A percentile compares a stretch with the other conserved stretches of the same genome.
These are phyloP conservation scores for Tylopilus plumbeoviolaceoides DNA, from an alignment of 768 basidiomycete species.

Conservation along the genomic window DNA sequence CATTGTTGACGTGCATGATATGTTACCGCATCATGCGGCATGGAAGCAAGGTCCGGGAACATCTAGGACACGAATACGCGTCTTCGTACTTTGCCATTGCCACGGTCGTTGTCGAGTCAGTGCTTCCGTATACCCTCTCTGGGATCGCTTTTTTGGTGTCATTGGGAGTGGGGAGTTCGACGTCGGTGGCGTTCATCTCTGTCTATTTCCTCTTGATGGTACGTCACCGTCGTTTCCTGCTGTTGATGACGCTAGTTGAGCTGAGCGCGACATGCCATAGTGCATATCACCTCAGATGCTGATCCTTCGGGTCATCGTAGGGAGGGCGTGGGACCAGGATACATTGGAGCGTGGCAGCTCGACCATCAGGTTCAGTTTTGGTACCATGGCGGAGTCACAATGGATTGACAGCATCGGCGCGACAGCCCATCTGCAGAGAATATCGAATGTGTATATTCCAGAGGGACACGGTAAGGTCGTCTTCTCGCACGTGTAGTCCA, in stretches of 20 bases:
- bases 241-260: too few species aligned
- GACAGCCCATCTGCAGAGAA: too few species aligned
- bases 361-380: conserved; percentile 10
- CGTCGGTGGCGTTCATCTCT: conserved; percentile 5
- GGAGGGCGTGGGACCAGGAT: conserved; percentile 5
- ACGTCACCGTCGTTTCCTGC: neutral
- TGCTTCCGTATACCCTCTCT: conserved; percentile 22
- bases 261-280: neutral
- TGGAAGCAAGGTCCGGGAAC: neutral
- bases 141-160: conserved; percentile 24
- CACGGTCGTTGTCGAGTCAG: conserved; percentile 20
- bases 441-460: too few species aligned
- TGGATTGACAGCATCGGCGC: neutral
- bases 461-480: too few species aligned
- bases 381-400: neutral
- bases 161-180: conserved; percentile 12
- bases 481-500: too few species aligned
- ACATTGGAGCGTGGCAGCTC: neutral
- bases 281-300: conserved; percentile 27
- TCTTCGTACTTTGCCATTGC: conserved; percentile 13
- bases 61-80: conserved; percentile 19
- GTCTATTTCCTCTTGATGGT: conserved; percentile 22
- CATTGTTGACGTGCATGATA: conserved; percentile 18
- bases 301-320: conserved; percentile 19
- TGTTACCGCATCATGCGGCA: conserved; percentile 18